Conservation (phyloP, 1,284 basidiomycete species). For the Microbotryomycetes sp. region DNA sequence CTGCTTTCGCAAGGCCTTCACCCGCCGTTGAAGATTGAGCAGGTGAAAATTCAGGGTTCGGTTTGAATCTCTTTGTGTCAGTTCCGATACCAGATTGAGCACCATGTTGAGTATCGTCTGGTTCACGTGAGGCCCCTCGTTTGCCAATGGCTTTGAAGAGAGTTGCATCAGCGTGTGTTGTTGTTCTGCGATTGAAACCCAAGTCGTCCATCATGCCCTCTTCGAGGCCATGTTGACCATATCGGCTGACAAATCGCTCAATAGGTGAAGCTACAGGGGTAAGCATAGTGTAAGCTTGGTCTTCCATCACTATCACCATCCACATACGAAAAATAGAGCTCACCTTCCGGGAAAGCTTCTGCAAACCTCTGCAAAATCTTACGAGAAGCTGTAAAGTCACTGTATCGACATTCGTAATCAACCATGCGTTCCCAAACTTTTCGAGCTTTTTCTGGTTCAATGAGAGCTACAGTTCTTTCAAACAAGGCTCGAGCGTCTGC, state of each 20-base stretch:
- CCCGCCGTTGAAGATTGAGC: slow-evolving; percentile 4
- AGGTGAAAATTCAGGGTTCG: slow-evolving; percentile 14
- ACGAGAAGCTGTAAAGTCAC: slow-evolving; percentile 79
- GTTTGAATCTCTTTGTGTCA: slow-evolving; percentile 31
- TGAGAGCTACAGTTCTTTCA: slow-evolving; percentile 71
- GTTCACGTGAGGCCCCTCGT: neutral
- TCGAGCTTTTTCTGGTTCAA: slow-evolving; percentile 70
- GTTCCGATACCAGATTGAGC: no score
- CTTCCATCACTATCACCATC: neutral
- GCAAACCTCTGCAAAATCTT: slow-evolving; percentile 82
- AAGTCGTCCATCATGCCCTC: slow-evolving; percentile 83
- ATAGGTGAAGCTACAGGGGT: slow-evolving; percentile 67
- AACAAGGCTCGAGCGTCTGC: slow-evolving; percentile 91
- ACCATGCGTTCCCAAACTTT: slow-evolving; percentile 95
- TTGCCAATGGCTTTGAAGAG: neutral
- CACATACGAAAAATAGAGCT: neutral
- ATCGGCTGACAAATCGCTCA: slow-evolving; percentile 82
- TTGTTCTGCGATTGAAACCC: slow-evolving; percentile 55
- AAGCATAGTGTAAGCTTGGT: neutral
- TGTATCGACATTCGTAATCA: slow-evolving; percentile 89
- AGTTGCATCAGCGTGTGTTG: slow-evolving; percentile 20
- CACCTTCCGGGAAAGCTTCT: slow-evolving; percentile 79
- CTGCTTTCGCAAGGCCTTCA: neutral
- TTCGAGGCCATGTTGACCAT: slow-evolving; percentile 80
- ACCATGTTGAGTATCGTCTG: slow-evolving; percentile 17